Evolutionary conservation across 768 basidiomycete genomes (phyloP), one percentile per base, ranked within the genome.

Genomic region (Daedaleopsis sinensis): DNA sequence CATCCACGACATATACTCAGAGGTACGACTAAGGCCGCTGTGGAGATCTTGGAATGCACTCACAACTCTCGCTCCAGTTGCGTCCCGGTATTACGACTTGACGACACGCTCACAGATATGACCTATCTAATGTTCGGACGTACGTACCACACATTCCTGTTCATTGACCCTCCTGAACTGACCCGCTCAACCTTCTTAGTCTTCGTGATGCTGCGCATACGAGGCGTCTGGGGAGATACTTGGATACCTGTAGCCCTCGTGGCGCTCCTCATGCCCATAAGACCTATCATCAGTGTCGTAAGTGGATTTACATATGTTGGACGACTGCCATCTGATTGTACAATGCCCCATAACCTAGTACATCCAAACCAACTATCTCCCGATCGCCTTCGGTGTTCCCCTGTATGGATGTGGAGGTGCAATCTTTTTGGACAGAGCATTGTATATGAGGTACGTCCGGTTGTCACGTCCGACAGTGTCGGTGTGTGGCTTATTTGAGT

Each of bases 341-440:
- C 23, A n/a, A 21, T 16, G 12, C 36, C 50, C 27, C 16, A 4
- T n/a, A 9, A 16, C 5, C 35, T 32, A 68, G 67, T 65, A 63
- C 42, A 35, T 55, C 9, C 64, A 68, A 42, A 43, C 50, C 8
- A 56, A 61, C 11, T 68, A 68, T 42, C 48, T 35, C 1, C 67
- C 67, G 5, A 52, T 68, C 15, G 67, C 67, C 8, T 68, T 68
- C 47, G 67, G 67, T 1, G 35, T 50, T 21, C 67, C 67, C 16
- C 43, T 68, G 2, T 68, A 57, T 24, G 67, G 67, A 21, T 68
- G 67, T 44, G 66, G 66, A 2, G 58, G 57, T 3, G 21, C 27
- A 1, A 47, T 52, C 23, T 16, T 44, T 32, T 11, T 57, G 1
- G 19, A 32, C 16, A 16, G 5, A 36, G 10, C 3, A 2, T 5